Evolutionary conservation across 441 rosid genomes (phyloP).

Genomic region (Erodium trifolium): DNA sequence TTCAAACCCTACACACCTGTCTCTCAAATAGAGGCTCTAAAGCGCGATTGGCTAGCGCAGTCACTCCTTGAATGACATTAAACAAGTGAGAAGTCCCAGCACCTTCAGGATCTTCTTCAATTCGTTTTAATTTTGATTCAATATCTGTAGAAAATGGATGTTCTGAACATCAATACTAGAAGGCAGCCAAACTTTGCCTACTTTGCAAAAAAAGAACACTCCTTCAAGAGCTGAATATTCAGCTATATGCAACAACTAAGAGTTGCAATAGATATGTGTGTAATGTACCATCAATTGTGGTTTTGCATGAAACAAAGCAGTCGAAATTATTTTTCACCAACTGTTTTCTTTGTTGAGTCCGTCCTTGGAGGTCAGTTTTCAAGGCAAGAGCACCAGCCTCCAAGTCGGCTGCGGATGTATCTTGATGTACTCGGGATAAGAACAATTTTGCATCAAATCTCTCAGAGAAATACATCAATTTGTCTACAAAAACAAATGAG

Average conservation of each 20-base stretch:
- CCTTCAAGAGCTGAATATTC: constrained; percentile 14
- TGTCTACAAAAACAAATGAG: constrained; percentile 51
- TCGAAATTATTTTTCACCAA: constrained; percentile 96
- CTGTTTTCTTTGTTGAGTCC: constrained; percentile 87
- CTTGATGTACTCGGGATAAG: constrained; percentile 79
- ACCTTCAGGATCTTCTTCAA: constrained; percentile 98
- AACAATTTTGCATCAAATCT: constrained; percentile 84
- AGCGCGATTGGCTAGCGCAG: constrained; percentile 71
- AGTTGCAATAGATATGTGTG: constrained; percentile 10
- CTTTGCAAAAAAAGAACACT: constrained; percentile 10
- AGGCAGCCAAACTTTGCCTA: too few species aligned
- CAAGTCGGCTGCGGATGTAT: constrained; percentile 69
- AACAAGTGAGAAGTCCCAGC: constrained; percentile 80
- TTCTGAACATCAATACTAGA: constrained; percentile 22
- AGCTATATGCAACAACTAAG: neutral
- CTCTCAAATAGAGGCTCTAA: constrained; percentile 94
- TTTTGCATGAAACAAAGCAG: constrained; percentile 98
- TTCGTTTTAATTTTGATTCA: constrained; percentile 83
- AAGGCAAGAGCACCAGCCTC: constrained; percentile 90
- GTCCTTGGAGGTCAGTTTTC: constrained; percentile 88
- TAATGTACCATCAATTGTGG: constrained; percentile 86
- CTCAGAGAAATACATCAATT: constrained; percentile 82
- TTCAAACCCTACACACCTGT: constrained; percentile 51
- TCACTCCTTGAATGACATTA: constrained; percentile 78
- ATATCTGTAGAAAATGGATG: constrained; percentile 47